A percentile compares a stretch with the other conserved stretches of the same genome.
Conservation (phyloP, 2,329 filamentous ascomycete genomes). For the Pochonia chlamydosporia region DNA sequence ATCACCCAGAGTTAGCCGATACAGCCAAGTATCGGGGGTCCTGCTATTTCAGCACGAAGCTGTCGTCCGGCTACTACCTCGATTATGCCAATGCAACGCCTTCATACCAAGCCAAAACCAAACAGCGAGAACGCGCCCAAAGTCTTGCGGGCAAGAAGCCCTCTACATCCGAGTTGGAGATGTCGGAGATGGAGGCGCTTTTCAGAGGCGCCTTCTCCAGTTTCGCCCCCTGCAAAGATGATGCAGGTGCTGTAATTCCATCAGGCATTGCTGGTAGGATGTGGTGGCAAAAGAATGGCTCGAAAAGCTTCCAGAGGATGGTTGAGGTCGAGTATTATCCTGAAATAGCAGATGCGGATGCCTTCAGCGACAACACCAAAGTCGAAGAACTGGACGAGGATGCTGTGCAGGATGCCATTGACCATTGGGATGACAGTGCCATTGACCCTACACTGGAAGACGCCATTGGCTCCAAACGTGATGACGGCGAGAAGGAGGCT, state of each 20-base stretch:
- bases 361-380: slow-evolving; percentile 26
- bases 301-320: slow-evolving; percentile 58
- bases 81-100: slow-evolving; percentile 61
- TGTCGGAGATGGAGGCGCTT: slow-evolving; percentile 65
- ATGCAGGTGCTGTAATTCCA: slow-evolving; percentile 64
- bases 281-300: slow-evolving; percentile 72
- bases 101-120: slow-evolving; percentile 48
- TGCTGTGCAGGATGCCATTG: slow-evolving; percentile 47
- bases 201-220: slow-evolving; percentile 75
- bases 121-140: slow-evolving; percentile 66
- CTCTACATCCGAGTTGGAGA: slow-evolving; percentile 48
- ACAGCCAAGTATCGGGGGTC: slow-evolving; percentile 48
- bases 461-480: slow-evolving; percentile 43
- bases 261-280: slow-evolving; percentile 61
- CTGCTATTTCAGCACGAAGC: slow-evolving; percentile 60
- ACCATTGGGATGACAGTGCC: slow-evolving; percentile 51
- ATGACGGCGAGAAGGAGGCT: slow-evolving; percentile 59
- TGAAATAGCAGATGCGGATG: slow-evolving; percentile 30
- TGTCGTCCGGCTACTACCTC: slow-evolving; percentile 65
- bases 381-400: slow-evolving; percentile 43
- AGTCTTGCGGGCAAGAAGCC: slow-evolving; percentile 58
- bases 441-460: slow-evolving; percentile 54
- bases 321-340: slow-evolving; percentile 47
- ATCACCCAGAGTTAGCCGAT: slow-evolving; percentile 48
- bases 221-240: slow-evolving; percentile 71